Conservation (phyloP, 176 grass and related monocot species). For the Rhynchospora tenuis region DNA sequence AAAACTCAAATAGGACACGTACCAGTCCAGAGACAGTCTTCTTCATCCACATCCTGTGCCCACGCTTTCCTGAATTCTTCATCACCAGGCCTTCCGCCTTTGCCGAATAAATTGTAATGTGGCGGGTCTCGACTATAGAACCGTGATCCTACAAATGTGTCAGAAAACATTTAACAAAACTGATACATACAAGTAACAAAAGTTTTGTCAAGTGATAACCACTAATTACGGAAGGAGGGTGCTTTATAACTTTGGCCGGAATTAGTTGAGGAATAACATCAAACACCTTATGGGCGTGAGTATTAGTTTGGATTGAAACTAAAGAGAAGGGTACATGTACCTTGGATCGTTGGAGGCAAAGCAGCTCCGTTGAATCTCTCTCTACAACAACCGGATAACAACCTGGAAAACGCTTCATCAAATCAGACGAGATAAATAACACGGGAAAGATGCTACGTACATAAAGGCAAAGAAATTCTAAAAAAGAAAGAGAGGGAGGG, state of each 20-base stretch:
- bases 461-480: too few species aligned
- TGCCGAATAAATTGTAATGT: slow-evolving; percentile 70
- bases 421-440: too few species aligned
- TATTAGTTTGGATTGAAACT: not conserved
- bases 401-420: not conserved
- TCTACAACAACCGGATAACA: not conserved
- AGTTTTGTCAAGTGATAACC: not conserved
- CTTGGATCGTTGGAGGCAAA: not conserved
- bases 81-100: slow-evolving; percentile 58
- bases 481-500: not conserved
- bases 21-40: slow-evolving; percentile 79
- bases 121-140: slow-evolving; percentile 46
- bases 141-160: slow-evolving; percentile 33
- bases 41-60: slow-evolving; percentile 70
- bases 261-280: not conserved
- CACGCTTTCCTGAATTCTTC: slow-evolving; percentile 87
- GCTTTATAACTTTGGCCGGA: not conserved
- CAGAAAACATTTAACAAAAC: not conserved
- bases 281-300: not conserved
- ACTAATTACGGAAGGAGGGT: not conserved
- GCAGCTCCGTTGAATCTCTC: not conserved
- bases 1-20: not conserved
- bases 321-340: not conserved
- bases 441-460: too few species aligned
- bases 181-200: not conserved